A percentile compares a stretch with the other conserved stretches of the same genome.
Evolutionary conservation across 768 basidiomycete genomes (phyloP).

Genomic region (Rhizopogon sp.): DNA sequence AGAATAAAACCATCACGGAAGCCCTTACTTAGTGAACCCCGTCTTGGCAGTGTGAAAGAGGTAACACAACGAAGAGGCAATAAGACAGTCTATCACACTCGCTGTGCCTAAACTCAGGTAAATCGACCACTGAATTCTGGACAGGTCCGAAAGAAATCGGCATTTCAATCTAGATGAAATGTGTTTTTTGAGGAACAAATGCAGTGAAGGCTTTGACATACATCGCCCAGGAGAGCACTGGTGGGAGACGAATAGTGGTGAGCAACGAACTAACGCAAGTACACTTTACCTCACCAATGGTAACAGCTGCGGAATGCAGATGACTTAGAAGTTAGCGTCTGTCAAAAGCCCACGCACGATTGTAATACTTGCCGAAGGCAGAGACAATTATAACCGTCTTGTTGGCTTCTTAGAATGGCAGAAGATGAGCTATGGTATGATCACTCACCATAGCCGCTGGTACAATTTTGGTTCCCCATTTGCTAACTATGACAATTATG

Average conservation of each 20-base stretch:
- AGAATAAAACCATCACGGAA: neutral
- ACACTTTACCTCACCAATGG: neutral
- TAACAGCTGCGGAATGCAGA: neutral
- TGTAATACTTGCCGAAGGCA: neutral
- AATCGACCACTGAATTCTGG: neutral
- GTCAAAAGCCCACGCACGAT: neutral
- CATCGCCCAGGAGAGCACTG: neutral
- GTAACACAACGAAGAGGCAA: neutral
- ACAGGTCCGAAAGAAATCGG: neutral
- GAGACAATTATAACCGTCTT: neutral
- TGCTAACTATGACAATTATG: neutral
- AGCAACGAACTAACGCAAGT: neutral
- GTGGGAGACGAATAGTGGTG: neutral
- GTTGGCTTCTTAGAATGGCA: neutral
- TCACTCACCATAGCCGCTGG: neutral
- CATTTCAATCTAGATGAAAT: neutral
- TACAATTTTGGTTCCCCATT: neutral
- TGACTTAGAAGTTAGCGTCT: neutral
- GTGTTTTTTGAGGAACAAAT: neutral
- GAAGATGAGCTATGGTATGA: neutral
- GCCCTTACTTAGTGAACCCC: neutral
- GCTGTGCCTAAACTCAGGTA: constrained; percentile 22
- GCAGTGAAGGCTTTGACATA: neutral
- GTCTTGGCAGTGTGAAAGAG: neutral
- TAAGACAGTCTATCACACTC: constrained; percentile 27